phyloP scores from a whole-genome alignment of 2,329 filamentous ascomycete species.

The Monosporascus sp. region DNA sequence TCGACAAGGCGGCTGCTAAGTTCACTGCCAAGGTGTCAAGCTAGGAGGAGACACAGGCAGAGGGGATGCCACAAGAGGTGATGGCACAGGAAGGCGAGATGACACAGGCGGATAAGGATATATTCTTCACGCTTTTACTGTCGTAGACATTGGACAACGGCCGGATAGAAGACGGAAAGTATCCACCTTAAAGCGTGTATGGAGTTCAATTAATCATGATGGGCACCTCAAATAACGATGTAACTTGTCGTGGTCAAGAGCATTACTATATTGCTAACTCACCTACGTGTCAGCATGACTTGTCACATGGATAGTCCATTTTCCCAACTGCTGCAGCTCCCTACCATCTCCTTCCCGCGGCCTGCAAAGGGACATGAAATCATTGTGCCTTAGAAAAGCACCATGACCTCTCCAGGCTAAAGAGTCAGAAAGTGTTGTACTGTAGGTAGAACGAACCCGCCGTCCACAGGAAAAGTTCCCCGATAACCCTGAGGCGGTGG shows the following conservation, averaged over 20 bases:
- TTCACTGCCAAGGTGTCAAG: conserved; percentile 77
- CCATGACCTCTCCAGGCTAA: not conserved
- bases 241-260: not conserved
- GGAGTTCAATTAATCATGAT: not conserved
- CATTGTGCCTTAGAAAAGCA: not conserved
- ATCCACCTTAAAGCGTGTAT: not conserved
- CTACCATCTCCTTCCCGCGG: not conserved
- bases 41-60: conserved; percentile 23
- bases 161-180: not conserved
- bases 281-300: not conserved
- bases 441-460: not conserved
- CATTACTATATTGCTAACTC: not conserved
- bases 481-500: too few relatives aligned
- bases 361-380: not conserved
- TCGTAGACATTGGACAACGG: not conserved
- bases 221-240: not conserved
- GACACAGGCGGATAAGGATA: not conserved
- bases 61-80: not conserved
- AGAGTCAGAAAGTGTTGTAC: not conserved
- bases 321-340: not conserved
- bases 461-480: too few relatives aligned
- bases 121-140: not conserved
- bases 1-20: conserved; percentile 80
- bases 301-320: not conserved
- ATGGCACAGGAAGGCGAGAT: not conserved